Evolutionary conservation across 352 stramenopile species (phyloP).

Genomic region (Albugo candida): DNA sequence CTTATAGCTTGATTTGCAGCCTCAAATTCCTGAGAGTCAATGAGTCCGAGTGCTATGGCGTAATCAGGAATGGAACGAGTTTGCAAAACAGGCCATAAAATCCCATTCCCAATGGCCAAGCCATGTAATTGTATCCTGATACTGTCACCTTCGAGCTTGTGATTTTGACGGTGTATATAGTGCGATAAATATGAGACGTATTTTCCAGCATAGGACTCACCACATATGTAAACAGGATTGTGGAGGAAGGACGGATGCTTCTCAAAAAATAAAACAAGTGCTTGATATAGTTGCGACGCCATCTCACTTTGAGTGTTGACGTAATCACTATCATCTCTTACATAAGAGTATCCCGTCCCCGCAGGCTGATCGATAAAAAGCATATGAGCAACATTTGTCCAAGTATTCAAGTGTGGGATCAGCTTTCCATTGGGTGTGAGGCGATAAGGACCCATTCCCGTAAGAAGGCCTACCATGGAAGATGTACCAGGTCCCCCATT

Average conservation of each 20-base stretch:
- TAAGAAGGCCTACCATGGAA: slow-evolving; percentile 59
- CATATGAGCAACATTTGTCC: slow-evolving; percentile 64
- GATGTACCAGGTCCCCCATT: slow-evolving; percentile 59
- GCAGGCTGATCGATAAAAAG: slow-evolving; percentile 72
- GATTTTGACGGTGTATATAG: slow-evolving; percentile 84
- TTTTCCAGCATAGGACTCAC: slow-evolving; percentile 94
- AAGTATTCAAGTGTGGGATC: slow-evolving; percentile 43
- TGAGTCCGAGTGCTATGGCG: slow-evolving; percentile 53
- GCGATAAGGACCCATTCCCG: slow-evolving; percentile 64
- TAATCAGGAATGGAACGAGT: slow-evolving; percentile 66
- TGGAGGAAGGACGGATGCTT: slow-evolving; percentile 68
- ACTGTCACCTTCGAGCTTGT: slow-evolving; percentile 13
- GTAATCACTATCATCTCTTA: slow-evolving; percentile 48
- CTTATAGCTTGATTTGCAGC: slow-evolving; percentile 52
- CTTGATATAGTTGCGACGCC: slow-evolving; percentile 81
- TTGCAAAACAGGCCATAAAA: slow-evolving; percentile 70
- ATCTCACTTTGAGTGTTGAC: slow-evolving; percentile 48
- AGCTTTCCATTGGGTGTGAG: slow-evolving; percentile 41
- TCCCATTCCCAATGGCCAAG: slow-evolving; percentile 80
- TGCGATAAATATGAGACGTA: slow-evolving; percentile 90
- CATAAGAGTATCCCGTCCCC: slow-evolving; percentile 54
- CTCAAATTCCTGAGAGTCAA: slow-evolving; percentile 70
- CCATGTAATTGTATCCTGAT: slow-evolving; percentile 59
- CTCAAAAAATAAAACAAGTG: slow-evolving; percentile 79
- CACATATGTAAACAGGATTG: slow-evolving; percentile 43